These are phyloP conservation scores for Cyphellophora europaea DNA, from an alignment of 2,329 filamentous ascomycete species.

Conservation along the genomic window DNA sequence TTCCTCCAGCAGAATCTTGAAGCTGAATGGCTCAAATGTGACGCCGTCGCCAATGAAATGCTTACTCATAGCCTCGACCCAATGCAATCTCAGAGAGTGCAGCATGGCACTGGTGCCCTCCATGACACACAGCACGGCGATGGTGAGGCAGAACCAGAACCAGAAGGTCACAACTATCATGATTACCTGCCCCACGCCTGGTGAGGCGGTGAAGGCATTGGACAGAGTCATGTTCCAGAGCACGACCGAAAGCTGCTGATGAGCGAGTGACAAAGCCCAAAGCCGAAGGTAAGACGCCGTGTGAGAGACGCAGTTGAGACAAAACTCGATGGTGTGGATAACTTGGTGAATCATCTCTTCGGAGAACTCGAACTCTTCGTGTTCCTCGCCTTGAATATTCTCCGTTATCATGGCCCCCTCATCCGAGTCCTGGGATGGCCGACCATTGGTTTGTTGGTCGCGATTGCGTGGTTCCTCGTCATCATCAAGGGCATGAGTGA, in stretches of 20 bases:
- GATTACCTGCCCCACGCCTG: conserved; percentile 58
- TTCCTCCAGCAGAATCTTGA: conserved; percentile 74
- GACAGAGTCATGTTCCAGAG: conserved; percentile 94
- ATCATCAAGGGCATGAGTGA: conserved; percentile 84
- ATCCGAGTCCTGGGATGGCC: conserved; percentile 64
- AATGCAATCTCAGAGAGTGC: conserved; percentile 82
- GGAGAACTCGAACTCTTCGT: conserved; percentile 94
- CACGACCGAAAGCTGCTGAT: conserved; percentile 94
- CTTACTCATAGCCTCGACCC: conserved; percentile 97
- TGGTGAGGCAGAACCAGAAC: conserved; percentile 80
- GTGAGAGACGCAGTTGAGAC: conserved; percentile 96
- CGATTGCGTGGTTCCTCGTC: conserved; percentile 43
- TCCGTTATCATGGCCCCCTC: conserved; percentile 86
- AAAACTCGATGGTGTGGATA: conserved; percentile 75
- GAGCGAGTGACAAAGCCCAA: conserved; percentile 92
- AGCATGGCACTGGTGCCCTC: conserved; percentile 94
- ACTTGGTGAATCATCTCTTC: conserved; percentile 99
- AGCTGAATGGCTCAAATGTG: conserved; percentile 82
- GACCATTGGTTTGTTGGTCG: conserved; percentile 39
- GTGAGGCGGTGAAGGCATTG: conserved; percentile 58
- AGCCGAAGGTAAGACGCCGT: conserved; percentile 97
- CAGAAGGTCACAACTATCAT: conserved; percentile 75
- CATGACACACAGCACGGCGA: conserved; percentile 81
- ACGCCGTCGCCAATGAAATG: conserved; percentile 88
- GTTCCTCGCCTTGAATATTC: conserved; percentile 65